phyloP scores from a whole-genome alignment of 345 rosid genomes.

The Eucalyptus fibrosa region DNA sequence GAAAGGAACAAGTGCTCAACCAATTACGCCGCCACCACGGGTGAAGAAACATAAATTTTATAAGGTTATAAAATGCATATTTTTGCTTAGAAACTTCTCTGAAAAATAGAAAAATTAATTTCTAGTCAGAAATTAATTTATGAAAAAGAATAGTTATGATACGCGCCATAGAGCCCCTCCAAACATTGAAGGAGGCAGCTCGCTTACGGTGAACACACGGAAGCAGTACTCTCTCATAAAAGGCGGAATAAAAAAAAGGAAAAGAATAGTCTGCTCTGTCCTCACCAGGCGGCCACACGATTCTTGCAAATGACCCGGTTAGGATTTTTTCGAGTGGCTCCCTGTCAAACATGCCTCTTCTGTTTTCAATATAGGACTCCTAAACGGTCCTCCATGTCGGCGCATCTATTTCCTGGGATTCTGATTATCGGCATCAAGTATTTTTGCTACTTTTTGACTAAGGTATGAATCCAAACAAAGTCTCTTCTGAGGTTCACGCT shows the following conservation, averaged over 20 bases:
- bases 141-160: fast-evolving
- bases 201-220: not conserved
- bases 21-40: no score
- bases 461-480: not conserved
- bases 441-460: not conserved
- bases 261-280: not conserved
- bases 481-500: not conserved
- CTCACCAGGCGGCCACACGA: not conserved
- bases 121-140: no score
- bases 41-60: fast-evolving
- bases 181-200: not conserved
- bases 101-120: fast-evolving
- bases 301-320: not conserved
- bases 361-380: not conserved
- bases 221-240: not conserved
- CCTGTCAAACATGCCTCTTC: not conserved
- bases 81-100: no score
- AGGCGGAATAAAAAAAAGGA: not conserved
- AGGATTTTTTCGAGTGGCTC: not conserved
- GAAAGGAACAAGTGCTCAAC: no score
- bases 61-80: no score
- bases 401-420: not conserved
- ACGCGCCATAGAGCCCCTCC: fast-evolving
- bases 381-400: not conserved
- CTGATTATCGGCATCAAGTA: not conserved